A percentile compares a stretch with the other conserved stretches of the same genome.
phyloP scores from a whole-genome alignment of 2,329 filamentous ascomycete species.

The Scedosporium aurantiacum region DNA sequence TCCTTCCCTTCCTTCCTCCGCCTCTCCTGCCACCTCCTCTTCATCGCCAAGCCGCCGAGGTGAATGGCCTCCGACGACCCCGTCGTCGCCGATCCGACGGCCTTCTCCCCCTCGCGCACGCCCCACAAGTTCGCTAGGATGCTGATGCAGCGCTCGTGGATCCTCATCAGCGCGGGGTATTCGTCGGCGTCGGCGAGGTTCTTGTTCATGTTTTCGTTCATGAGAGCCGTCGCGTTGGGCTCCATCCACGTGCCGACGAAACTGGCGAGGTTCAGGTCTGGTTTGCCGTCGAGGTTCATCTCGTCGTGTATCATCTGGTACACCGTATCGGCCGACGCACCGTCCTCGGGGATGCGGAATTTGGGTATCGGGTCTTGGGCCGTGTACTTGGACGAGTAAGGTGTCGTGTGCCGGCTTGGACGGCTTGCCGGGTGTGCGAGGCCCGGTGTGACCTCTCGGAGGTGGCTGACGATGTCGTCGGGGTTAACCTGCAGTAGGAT shows the following conservation, averaged over 20 bases:
- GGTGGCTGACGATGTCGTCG: constrained; percentile 41
- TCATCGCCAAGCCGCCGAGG: constrained; percentile 62
- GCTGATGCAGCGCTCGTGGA: constrained; percentile 56
- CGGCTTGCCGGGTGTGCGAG: constrained; percentile 21
- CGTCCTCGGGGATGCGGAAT: constrained; percentile 44
- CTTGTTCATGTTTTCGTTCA: constrained; percentile 58
- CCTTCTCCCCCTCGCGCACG: constrained; percentile 47
- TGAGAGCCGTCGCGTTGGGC: constrained; percentile 49
- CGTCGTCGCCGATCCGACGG: constrained; percentile 58
- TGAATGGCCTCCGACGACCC: constrained; percentile 63
- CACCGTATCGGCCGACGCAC: constrained; percentile 50
- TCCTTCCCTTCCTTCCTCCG: constrained; percentile 50
- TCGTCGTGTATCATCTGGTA: constrained; percentile 55
- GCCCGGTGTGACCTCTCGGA: constrained; percentile 32
- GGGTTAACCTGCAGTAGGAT: constrained; percentile 33
- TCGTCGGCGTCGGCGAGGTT: constrained; percentile 63
- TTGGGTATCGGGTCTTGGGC: constrained; percentile 45
- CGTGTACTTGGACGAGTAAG: constrained; percentile 48
- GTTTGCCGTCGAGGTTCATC: constrained; percentile 52
- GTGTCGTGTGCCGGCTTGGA: constrained; percentile 38
- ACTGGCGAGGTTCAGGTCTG: constrained; percentile 57
- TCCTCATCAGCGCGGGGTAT: constrained; percentile 45
- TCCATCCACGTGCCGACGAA: constrained; percentile 68
- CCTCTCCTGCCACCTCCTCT: constrained; percentile 60
- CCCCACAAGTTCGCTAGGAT: constrained; percentile 60